A percentile compares a stretch with the other conserved stretches of the same genome.
Evolutionary conservation across 345 rosid genomes (phyloP).

Genomic region (Anastatica hierochuntica): DNA sequence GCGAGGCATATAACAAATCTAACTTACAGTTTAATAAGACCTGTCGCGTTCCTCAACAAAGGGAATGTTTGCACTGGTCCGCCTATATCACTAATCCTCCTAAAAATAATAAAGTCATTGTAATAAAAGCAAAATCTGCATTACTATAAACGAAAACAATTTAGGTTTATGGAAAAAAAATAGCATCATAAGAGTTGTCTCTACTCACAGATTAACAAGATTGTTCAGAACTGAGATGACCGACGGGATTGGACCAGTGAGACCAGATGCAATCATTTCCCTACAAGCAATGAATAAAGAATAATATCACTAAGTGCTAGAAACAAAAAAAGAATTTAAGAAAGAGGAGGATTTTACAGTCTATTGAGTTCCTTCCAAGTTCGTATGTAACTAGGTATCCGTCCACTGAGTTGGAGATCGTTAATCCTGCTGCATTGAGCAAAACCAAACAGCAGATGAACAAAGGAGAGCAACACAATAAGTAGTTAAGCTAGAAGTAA

Average conservation of each 20-base stretch:
- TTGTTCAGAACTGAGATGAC: slow-evolving; percentile 29
- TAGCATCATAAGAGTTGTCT: slow-evolving; percentile 8
- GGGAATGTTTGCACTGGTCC: slow-evolving; percentile 47
- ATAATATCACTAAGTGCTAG: background rate
- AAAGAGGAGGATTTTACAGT: slow-evolving; percentile 31
- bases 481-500: background rate
- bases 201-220: slow-evolving; percentile 37
- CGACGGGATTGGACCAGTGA: slow-evolving; percentile 45
- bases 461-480: background rate
- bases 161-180: background rate
- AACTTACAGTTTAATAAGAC: slow-evolving; percentile 35
- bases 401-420: slow-evolving; percentile 51
- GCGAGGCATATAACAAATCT: slow-evolving; percentile 1
- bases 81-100: slow-evolving; percentile 49
- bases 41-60: slow-evolving; percentile 18
- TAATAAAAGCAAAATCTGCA: background rate
- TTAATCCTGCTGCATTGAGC: slow-evolving; percentile 45
- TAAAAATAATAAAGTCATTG: slow-evolving; percentile 15
- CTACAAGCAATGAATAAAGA: slow-evolving; percentile 23
- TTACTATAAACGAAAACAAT: slow-evolving; percentile 7
- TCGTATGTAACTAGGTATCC: slow-evolving; percentile 37
- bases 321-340: background rate
- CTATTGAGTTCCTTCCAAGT: slow-evolving; percentile 41
- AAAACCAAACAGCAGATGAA: slow-evolving; percentile 21
- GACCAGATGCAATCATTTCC: slow-evolving; percentile 54